phyloP scores from a whole-genome alignment of 1,139 yeast genomes.

The Kodamaea plutei region DNA sequence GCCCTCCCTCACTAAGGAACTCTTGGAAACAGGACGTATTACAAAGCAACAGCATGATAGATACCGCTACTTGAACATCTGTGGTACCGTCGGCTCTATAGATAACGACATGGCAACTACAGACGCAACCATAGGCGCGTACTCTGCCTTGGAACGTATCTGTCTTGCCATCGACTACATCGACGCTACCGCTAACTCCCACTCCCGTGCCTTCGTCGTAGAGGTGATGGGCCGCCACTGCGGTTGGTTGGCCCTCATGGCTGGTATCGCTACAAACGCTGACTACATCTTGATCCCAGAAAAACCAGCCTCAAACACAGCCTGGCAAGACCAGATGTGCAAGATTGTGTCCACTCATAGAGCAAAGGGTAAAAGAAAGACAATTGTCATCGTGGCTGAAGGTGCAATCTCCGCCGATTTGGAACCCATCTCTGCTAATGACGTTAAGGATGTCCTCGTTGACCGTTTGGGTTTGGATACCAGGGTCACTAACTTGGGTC shows the following conservation, averaged over 20 bases:
- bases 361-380: slow-evolving; percentile 82
- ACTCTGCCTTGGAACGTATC: slow-evolving; percentile 87
- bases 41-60: slow-evolving; percentile 53
- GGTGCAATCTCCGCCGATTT: slow-evolving; percentile 89
- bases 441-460: slow-evolving; percentile 76
- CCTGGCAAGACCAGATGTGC: slow-evolving; percentile 78
- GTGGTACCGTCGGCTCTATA: slow-evolving; percentile 94
- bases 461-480: slow-evolving; percentile 80
- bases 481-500: slow-evolving; percentile 91
- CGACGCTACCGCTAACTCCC: slow-evolving; percentile 95
- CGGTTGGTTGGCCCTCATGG: slow-evolving; percentile 97
- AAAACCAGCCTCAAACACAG: slow-evolving; percentile 55
- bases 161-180: slow-evolving; percentile 92
- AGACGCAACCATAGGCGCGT: slow-evolving; percentile 95
- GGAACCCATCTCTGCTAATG: slow-evolving; percentile 73
- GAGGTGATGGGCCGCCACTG: slow-evolving; percentile 99
- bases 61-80: slow-evolving; percentile 75
- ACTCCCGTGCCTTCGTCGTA: slow-evolving; percentile 94
- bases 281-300: slow-evolving; percentile 94
- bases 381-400: slow-evolving; percentile 94
- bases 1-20: slow-evolving; percentile 79
- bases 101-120: slow-evolving; percentile 98
- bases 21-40: slow-evolving; percentile 51
- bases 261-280: slow-evolving; percentile 94
- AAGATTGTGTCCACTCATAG: slow-evolving; percentile 71